A percentile compares a stretch with the other conserved stretches of the same genome.
Conservation (phyloP, 2,329 filamentous ascomycete species). For the Cladosporium velox region DNA sequence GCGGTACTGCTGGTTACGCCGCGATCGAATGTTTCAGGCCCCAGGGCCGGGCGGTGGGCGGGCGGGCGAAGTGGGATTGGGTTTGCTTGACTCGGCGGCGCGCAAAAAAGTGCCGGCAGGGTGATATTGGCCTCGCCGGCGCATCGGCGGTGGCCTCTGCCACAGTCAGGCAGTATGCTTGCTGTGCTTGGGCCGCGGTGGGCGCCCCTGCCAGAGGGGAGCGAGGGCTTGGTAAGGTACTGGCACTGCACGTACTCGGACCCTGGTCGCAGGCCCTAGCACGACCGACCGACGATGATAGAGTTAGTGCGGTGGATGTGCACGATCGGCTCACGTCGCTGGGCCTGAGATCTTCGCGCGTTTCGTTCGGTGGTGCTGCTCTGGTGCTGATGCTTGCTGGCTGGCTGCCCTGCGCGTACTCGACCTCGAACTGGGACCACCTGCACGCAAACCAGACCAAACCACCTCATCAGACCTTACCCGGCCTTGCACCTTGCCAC, state of each 20-base stretch:
- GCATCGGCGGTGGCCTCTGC: neutral
- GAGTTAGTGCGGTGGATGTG: neutral
- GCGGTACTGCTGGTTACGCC: neutral
- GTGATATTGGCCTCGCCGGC: neutral
- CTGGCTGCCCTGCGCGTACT: neutral
- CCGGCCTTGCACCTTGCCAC: neutral
- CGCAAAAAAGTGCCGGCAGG: neutral
- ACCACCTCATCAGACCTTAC: neutral
- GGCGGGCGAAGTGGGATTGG: neutral
- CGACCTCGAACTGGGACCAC: neutral
- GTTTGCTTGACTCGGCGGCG: neutral
- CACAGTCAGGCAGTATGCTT: too few species aligned
- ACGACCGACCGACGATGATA: neutral
- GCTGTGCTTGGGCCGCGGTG: neutral
- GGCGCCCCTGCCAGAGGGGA: neutral
- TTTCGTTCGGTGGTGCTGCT: neutral
- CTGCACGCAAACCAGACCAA: conserved; percentile 1
- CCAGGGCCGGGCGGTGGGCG: neutral
- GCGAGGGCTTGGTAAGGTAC: neutral
- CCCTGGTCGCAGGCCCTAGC: neutral
- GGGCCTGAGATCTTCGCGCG: neutral
- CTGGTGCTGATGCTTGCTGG: neutral
- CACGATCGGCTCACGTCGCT: neutral
- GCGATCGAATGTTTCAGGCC: neutral
- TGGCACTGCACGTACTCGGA: neutral